Conservation (phyloP, 257 asterid species). For the Lantana camara region DNA sequence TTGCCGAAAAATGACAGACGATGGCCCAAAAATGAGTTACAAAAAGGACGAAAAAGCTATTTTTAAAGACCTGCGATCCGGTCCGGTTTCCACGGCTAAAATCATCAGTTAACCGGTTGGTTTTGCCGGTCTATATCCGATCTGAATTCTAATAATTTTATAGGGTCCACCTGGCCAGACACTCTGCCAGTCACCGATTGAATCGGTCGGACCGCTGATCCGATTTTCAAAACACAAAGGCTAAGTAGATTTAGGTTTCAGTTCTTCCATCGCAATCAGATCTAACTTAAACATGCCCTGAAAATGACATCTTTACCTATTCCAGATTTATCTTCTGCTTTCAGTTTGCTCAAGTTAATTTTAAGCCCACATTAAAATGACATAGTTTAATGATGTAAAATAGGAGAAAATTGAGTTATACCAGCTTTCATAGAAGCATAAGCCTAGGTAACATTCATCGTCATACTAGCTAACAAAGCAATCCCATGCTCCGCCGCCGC, state of each 20-base stretch:
- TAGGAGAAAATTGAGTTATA: conserved; percentile 25
- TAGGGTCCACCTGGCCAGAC: too few relatives aligned
- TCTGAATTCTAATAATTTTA: too few relatives aligned
- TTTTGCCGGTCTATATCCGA: too few relatives aligned
- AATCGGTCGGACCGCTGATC: too few relatives aligned
- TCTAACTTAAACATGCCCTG: conserved; percentile 9
- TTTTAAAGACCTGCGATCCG: too few relatives aligned
- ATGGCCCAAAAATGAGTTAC: too few relatives aligned
- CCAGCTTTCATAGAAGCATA: conserved; percentile 97
- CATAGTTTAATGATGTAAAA: background rate
- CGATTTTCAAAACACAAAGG: too few relatives aligned
- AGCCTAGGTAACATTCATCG: conserved; percentile 87
- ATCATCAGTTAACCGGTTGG: too few relatives aligned
- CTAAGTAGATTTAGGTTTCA: background rate
- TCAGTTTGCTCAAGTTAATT: conserved; percentile 6
- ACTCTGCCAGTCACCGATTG: too few relatives aligned
- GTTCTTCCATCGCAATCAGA: conserved; percentile 25
- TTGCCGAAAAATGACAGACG: too few relatives aligned
- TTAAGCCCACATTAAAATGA: conserved; percentile 17
- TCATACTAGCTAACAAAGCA: conserved; percentile 80
- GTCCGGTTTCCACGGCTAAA: too few relatives aligned
- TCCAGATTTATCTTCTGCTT: conserved; percentile 11
- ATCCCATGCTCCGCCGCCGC: conserved; percentile 97
- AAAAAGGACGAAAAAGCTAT: too few relatives aligned
- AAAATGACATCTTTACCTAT: background rate